These are phyloP conservation scores for Aspergillus sp. DNA, from an alignment of 2,329 filamentous ascomycete genomes.

Conservation along the genomic window DNA sequence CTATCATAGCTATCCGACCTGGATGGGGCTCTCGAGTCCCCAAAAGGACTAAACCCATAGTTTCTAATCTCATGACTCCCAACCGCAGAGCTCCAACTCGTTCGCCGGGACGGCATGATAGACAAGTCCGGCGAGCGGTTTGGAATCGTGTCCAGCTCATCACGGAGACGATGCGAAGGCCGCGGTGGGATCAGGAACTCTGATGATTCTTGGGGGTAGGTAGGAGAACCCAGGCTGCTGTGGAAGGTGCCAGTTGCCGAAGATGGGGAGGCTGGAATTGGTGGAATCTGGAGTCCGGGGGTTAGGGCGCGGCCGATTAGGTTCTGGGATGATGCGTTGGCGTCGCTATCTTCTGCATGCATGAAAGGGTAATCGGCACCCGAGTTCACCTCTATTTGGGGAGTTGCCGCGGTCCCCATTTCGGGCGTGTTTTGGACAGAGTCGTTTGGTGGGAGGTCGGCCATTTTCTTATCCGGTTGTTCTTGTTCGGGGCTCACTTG, in stretches of 20 bases:
- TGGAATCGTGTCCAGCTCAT: slow-evolving; percentile 38
- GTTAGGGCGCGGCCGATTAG: slow-evolving; percentile 15
- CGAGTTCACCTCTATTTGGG: slow-evolving; percentile 60
- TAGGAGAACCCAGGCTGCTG: slow-evolving; percentile 43
- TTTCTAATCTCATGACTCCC: slow-evolving; percentile 48
- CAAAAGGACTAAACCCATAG: slow-evolving; percentile 50
- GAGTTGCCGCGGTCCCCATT: slow-evolving; percentile 14
- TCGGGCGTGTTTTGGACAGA: slow-evolving; percentile 19
- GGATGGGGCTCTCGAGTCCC: slow-evolving; percentile 54
- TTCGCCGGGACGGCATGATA: slow-evolving; percentile 52
- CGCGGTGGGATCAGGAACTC: slow-evolving; percentile 37
- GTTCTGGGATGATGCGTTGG: slow-evolving; percentile 8
- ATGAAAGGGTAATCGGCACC: slow-evolving; percentile 49
- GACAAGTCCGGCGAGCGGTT: slow-evolving; percentile 46
- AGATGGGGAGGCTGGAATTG: background rate
- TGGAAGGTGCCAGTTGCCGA: slow-evolving; percentile 24
- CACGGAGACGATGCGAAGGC: slow-evolving; percentile 43
- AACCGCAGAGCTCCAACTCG: slow-evolving; percentile 59
- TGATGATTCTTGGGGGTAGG: slow-evolving; percentile 39
- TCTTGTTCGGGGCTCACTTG: too few relatives aligned
- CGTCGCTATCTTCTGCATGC: slow-evolving; percentile 25
- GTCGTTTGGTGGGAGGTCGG: too few relatives aligned
- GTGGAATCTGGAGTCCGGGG: slow-evolving; percentile 8
- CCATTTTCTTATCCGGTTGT: too few relatives aligned
- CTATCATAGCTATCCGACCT: slow-evolving; percentile 59